Evolutionary conservation across 169 alveolate genomes (phyloP).

Genomic region (Toxoplasma gondii): DNA sequence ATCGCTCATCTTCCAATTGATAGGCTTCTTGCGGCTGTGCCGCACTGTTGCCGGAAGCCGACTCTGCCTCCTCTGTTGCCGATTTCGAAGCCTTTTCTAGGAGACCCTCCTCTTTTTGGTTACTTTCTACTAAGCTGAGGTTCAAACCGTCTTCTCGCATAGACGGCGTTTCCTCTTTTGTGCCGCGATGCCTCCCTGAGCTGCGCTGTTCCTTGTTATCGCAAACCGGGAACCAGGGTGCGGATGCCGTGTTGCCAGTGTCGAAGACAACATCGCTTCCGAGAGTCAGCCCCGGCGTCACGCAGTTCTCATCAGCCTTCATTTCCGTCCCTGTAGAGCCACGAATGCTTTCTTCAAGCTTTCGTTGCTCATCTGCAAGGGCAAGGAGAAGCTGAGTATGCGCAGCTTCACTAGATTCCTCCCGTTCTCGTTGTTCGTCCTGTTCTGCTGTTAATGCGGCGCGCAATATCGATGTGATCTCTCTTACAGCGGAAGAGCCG

Average conservation of each 20-base stretch:
- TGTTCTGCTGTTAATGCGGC: background rate
- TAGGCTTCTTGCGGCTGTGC: background rate
- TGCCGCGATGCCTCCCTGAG: too few relatives aligned
- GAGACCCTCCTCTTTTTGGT: background rate
- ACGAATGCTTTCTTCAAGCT: background rate
- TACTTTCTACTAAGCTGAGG: too few relatives aligned
- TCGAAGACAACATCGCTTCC: too few relatives aligned
- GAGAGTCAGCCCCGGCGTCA: too few relatives aligned
- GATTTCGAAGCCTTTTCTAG: background rate
- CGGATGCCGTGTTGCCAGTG: too few relatives aligned
- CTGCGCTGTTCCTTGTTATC: too few relatives aligned
- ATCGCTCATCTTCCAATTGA: background rate
- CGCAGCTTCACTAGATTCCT: background rate
- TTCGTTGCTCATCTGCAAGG: background rate
- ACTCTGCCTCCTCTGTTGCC: background rate
- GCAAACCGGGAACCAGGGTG: too few relatives aligned
- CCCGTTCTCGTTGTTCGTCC: background rate
- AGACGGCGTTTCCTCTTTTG: too few relatives aligned
- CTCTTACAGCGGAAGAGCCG: background rate
- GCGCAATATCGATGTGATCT: background rate
- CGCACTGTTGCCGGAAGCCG: background rate
- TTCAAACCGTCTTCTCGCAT: too few relatives aligned
- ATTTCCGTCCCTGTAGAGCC: too few relatives aligned
- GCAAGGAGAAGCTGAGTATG: background rate
- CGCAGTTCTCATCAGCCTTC: too few relatives aligned